Conservation (phyloP, 1,284 basidiomycete genomes). For the Paramarasmius palmivorus region DNA sequence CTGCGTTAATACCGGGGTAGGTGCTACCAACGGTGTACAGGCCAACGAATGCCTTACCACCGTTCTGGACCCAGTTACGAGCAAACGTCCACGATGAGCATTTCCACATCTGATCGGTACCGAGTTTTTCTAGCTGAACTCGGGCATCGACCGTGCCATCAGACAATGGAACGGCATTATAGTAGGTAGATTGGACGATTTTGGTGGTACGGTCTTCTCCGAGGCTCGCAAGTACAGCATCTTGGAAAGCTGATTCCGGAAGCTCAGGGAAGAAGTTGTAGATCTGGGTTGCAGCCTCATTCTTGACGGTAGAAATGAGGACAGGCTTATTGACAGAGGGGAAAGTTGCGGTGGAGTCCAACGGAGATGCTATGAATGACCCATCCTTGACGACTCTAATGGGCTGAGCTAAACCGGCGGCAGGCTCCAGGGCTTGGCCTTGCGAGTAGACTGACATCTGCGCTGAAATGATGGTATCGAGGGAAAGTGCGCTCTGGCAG, state of each 20-base stretch:
- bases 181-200: constrained; percentile 51
- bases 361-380: constrained; percentile 53
- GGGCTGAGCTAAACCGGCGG: constrained; percentile 56
- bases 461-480: constrained; percentile 52
- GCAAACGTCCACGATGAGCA: constrained; percentile 75
- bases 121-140: constrained; percentile 55
- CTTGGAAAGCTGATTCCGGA: constrained; percentile 39
- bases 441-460: constrained; percentile 41
- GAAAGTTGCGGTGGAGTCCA: constrained; percentile 58
- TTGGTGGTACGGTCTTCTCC: constrained; percentile 46
- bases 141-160: constrained; percentile 48
- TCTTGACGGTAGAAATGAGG: constrained; percentile 65
- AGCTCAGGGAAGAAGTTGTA: constrained; percentile 45
- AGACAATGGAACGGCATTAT: constrained; percentile 40
- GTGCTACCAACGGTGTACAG: constrained; percentile 67
- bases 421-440: constrained; percentile 45
- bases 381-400: constrained; percentile 65
- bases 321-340: constrained; percentile 62
- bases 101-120: constrained; percentile 71
- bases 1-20: constrained; percentile 62
- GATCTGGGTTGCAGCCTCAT: constrained; percentile 69
- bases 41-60: constrained; percentile 71
- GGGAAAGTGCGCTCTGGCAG: constrained; percentile 54
- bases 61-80: constrained; percentile 59
- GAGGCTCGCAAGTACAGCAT: constrained; percentile 47